Conservation (phyloP, 2,329 filamentous ascomycete species). For the Penicillium sp. region DNA sequence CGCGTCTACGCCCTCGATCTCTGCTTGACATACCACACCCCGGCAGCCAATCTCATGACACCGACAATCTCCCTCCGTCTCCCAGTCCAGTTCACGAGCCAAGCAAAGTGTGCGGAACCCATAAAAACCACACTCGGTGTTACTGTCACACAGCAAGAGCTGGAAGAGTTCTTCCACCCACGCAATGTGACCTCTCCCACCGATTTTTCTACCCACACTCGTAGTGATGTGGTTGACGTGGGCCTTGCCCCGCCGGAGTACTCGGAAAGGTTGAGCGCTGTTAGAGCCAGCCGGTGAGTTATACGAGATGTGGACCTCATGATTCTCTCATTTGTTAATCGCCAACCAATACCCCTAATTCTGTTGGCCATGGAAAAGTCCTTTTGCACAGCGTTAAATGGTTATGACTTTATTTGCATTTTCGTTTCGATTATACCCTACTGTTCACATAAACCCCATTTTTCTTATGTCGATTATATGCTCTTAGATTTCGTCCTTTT, state of each 20-base stretch:
- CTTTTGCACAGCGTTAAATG: neutral
- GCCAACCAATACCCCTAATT: conserved; percentile 2
- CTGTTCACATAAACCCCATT: neutral
- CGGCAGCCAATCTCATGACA: conserved; percentile 35
- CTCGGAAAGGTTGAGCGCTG: conserved; percentile 5
- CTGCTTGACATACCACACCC: conserved; percentile 47
- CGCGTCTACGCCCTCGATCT: conserved; percentile 56
- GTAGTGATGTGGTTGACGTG: conserved; percentile 6
- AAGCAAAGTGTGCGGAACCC: conserved; percentile 7
- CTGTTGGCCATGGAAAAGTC: neutral
- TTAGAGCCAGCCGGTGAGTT: neutral
- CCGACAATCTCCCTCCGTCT: conserved; percentile 36
- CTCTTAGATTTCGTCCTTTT: neutral
- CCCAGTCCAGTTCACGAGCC: conserved; percentile 37
- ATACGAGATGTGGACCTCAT: neutral
- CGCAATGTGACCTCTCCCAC: conserved; percentile 19
- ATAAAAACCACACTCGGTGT: conserved; percentile 10
- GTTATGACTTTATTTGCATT: neutral
- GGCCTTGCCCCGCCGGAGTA: conserved; percentile 15
- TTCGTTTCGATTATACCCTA: conserved; percentile 1
- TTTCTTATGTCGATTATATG: neutral
- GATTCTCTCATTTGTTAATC: neutral
- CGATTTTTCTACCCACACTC: neutral
- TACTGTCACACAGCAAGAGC: conserved; percentile 20
- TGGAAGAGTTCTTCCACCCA: conserved; percentile 26